Base-by-base conservation (phyloP, 2,329 filamentous ascomycete species). In the Knufia petricola region DNA sequence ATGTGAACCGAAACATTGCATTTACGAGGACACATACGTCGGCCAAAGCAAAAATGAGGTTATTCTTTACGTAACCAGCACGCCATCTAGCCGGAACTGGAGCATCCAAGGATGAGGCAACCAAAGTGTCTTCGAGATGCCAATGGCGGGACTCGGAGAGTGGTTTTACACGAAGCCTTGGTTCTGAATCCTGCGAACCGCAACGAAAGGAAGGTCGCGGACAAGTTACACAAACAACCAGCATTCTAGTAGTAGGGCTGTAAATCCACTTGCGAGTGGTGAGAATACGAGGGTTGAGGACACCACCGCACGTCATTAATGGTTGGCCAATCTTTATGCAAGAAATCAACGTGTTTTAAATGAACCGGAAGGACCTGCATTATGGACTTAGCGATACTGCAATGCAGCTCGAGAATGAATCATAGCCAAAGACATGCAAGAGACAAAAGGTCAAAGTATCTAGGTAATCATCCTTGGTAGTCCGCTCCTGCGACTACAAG, bases 21-120 rank as follows among this genome's bases (percentile, higher is more conserved):
- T 36, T 45, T 50, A 50, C 46, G 51, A 48, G 51, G 50, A 46
- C 52, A 56, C 50, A 50, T 50, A 48, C 49, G 50, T 52, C 50
- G 52, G 47, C 20, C 17, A 6, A 10, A n/a, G 43, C n/a, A 47
- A 38, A n/a, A 47, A 28, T 39, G 34, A 50, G 47, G 50, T 54
- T 64, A 64, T 64, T 42, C 63, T 66, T 68, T 68, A 68, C 65
- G 65, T 68, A 68, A 68, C 64, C 63, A 56, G 59, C 52, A 54
- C 57, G 32, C 32, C 48, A 47, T 37, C 24, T 30, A 38, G 20
- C 32, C 15, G 23, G 34, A n/a, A 3, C 39, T 19, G 21, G 44
- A 19, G 12, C 19, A 30, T 28, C 17, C 12, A 28, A 23, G 24
- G 41, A 8, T 4, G 13, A 32, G 13, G 12, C 4, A 15, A n/a